These are phyloP conservation scores for Boletus insuetus DNA, from an alignment of 768 basidiomycete species.

Conservation along the genomic window DNA sequence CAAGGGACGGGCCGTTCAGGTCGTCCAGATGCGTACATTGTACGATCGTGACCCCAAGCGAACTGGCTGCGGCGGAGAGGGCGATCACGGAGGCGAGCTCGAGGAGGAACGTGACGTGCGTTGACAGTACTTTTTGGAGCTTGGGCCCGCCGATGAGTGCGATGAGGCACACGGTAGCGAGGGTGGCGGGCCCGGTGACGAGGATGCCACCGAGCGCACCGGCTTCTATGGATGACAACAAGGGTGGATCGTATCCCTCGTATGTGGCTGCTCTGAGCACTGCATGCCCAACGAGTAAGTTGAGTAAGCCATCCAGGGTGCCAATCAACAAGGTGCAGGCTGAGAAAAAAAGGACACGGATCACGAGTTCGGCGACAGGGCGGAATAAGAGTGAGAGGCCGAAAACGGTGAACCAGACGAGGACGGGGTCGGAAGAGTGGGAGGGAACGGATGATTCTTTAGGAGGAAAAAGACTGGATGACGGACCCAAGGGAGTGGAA, in stretches of 20 bases:
- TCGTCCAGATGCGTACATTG: not conserved
- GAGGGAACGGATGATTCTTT: not conserved
- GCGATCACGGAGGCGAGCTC: constrained; percentile 9
- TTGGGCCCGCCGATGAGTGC: constrained; percentile 1
- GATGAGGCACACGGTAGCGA: not conserved
- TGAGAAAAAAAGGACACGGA: constrained; percentile 4
- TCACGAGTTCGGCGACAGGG: constrained; percentile 4
- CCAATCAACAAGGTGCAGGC: constrained; percentile 2
- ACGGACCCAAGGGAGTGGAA: not conserved
- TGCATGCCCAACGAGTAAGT: constrained; percentile 10
- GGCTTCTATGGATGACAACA: constrained; percentile 8
- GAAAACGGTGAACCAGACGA: constrained; percentile 14
- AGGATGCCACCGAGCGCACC: constrained; percentile 13
- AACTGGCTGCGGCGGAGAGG: constrained; percentile 12
- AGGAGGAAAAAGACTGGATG: not conserved
- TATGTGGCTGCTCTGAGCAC: constrained; percentile 11
- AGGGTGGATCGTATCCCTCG: constrained; percentile 7
- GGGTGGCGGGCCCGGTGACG: constrained; percentile 8
- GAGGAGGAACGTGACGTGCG: constrained; percentile 2
- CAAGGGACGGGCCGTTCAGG: not conserved
- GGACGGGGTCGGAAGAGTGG: not conserved
- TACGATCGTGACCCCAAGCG: constrained; percentile 8
- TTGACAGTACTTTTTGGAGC: not conserved
- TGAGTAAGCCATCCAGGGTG: constrained; percentile 7
- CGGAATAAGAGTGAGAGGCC: constrained; percentile 11